A percentile compares a stretch with the other conserved stretches of the same genome.
These are phyloP conservation scores for Suillus spraguei DNA, from an alignment of 768 basidiomycete genomes.

Conservation along the genomic window DNA sequence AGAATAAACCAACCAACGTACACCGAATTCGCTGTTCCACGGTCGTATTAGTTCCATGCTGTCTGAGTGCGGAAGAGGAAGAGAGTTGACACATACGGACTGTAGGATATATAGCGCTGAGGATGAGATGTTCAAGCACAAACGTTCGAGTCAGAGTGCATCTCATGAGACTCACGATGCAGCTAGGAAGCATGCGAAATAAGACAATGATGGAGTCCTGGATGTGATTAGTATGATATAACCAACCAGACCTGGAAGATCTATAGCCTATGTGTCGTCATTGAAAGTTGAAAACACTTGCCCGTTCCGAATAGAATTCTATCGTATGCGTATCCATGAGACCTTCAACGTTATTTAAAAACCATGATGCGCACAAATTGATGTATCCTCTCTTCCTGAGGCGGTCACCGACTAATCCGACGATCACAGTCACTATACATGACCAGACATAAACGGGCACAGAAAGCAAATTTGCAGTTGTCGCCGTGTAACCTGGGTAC, in stretches of 20 bases:
- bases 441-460: slow-evolving; percentile 80
- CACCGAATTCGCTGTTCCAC: slow-evolving; percentile 49
- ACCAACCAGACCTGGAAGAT: slow-evolving; percentile 45
- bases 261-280: neutral
- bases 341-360: neutral
- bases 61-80: neutral
- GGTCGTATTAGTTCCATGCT: neutral
- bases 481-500: slow-evolving; percentile 56
- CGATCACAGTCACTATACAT: slow-evolving; percentile 61
- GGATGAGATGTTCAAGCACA: slow-evolving; percentile 2
- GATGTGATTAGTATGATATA: slow-evolving; percentile 72
- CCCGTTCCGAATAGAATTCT: slow-evolving; percentile 35
- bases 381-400: slow-evolving; percentile 57
- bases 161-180: slow-evolving; percentile 52
- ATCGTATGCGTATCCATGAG: neutral
- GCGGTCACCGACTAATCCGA: slow-evolving; percentile 67
- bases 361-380: slow-evolving; percentile 50
- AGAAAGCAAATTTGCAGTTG: slow-evolving; percentile 70
- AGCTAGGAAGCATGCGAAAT: slow-evolving; percentile 73
- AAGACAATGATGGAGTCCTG: slow-evolving; percentile 61
- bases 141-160: slow-evolving; percentile 2
- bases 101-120: slow-evolving; percentile 49
- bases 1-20: slow-evolving; percentile 30
- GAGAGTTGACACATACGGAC: slow-evolving; percentile 38
- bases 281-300: slow-evolving; percentile 10